Conservation (phyloP, 306 rosid genomes). For the Pyrus pyrifolia region DNA sequence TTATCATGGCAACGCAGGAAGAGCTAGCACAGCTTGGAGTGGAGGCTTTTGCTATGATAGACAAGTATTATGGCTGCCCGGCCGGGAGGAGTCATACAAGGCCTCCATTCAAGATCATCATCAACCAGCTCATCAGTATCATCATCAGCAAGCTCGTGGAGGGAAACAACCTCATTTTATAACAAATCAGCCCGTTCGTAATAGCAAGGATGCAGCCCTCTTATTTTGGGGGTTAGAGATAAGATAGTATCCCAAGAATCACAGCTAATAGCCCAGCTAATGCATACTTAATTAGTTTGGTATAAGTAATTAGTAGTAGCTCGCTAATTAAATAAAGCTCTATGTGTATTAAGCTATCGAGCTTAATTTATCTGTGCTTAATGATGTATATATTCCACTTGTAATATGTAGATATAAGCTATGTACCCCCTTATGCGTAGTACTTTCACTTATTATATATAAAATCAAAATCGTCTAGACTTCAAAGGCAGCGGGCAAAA, state of each 20-base stretch:
- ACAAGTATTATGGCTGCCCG: slow-evolving; percentile 14
- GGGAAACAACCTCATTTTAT: not conserved
- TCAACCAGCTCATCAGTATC: too few species aligned
- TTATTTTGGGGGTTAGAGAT: not conserved
- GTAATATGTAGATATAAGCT: not conserved
- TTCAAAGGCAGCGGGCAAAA: not conserved
- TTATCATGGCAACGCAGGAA: not conserved
- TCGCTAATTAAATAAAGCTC: not conserved
- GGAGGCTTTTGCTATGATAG: slow-evolving; percentile 31
- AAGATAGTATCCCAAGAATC: not conserved
- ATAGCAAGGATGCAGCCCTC: not conserved
- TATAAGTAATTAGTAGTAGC: not conserved
- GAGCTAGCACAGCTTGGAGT: slow-evolving; percentile 2
- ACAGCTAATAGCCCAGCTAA: not conserved
- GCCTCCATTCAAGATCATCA: not conserved
- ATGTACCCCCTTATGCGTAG: not conserved
- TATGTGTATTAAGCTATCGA: not conserved
- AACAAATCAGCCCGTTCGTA: not conserved
- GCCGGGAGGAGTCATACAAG: not conserved
- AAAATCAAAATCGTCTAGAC: not conserved
- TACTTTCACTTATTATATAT: not conserved
- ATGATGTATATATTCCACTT: not conserved
- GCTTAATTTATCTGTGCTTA: not conserved
- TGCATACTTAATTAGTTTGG: not conserved
- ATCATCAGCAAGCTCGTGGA: not conserved